A percentile compares a stretch with the other conserved stretches of the same genome.
Conservation (phyloP, 78 protist genomes). For the Parvularia atlantis region DNA sequence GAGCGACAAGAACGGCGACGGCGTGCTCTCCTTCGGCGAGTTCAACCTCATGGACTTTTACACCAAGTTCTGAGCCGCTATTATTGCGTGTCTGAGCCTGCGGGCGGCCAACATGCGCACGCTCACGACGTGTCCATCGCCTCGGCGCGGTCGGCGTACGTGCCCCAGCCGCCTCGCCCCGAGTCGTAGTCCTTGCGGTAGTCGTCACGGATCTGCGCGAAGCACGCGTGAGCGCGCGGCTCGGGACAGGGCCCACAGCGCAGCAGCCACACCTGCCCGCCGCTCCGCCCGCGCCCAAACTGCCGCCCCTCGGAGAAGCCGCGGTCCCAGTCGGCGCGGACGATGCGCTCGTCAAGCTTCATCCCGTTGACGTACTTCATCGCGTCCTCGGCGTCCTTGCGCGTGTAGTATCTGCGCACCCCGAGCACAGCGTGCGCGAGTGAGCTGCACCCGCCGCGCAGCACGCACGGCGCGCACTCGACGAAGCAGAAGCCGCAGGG, state of each 20-base stretch:
- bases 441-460: not conserved
- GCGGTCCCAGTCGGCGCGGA: conserved; percentile 86
- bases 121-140: too few relatives aligned
- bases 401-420: conserved; percentile 53
- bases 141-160: too few relatives aligned
- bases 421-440: not conserved
- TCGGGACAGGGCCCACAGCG: not conserved
- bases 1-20: too few relatives aligned
- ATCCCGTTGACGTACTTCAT: conserved; percentile 62
- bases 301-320: conserved; percentile 91
- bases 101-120: too few relatives aligned
- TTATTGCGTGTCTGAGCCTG: too few relatives aligned
- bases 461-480: conserved; percentile 47
- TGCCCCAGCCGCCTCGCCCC: conserved; percentile 57
- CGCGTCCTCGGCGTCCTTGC: conserved; percentile 67
- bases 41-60: too few relatives aligned
- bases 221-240: not conserved
- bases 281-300: conserved; percentile 84
- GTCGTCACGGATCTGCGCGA: conserved; percentile 76
- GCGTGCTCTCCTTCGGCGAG: too few relatives aligned
- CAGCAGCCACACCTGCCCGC: conserved; percentile 44
- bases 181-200: conserved; percentile 58
- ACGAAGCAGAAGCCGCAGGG: conserved; percentile 97
- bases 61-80: too few relatives aligned
- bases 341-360: conserved; percentile 73